Base-by-base conservation (phyloP, 352 stramenopile genomes). In the Peronospora farinosa region DNA sequence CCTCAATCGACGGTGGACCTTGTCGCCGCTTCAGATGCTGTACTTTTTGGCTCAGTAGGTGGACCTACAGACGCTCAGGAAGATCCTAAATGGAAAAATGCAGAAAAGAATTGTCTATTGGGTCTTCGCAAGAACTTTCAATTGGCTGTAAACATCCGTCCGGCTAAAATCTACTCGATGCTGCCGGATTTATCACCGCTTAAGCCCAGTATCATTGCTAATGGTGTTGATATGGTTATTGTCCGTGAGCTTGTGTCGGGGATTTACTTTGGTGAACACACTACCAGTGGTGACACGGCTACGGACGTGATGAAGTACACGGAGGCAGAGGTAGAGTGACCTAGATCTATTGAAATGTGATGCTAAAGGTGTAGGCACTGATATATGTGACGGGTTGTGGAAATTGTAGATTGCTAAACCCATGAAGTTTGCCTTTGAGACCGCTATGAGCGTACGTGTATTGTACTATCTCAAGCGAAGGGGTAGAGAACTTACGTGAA, bases 271-370 rank as follows among this genome's bases (percentile, higher is more conserved):
- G 96, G 96, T 48, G 77, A 93, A 47, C 73, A 92, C 65, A 78
- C 72, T 47, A 86, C 77, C 8, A 65, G 82, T 40, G 74, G 73
- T 55, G 72, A 72, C 58, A 74, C 81, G 10, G 75, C 84, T 35
- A 80, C 78, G 40, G 84, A 98, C 63, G 96, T 99, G 44, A 98
- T 98, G 95, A 97, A 97, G 69, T 99, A 99, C 80, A 76, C 86
- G 35, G 95, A 97, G 65, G 74, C 70, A 7, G 96, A 99, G 77
- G 65, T 74, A 27, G 33, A 36, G 32, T 25, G 30, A 16, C 6
- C 2, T 37, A n/a, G 13, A 31, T 17, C 12, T 49, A 27, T 27
- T 27, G 23, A 27, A 0, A 7, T 25, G 3, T 17, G 16, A 35
- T 3, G 19, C 3, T 12, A 12, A 10, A 11, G 2, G 15, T 38